Conservation (phyloP, 1,284 basidiomycete species). For the Rhodotorula glutinis region DNA sequence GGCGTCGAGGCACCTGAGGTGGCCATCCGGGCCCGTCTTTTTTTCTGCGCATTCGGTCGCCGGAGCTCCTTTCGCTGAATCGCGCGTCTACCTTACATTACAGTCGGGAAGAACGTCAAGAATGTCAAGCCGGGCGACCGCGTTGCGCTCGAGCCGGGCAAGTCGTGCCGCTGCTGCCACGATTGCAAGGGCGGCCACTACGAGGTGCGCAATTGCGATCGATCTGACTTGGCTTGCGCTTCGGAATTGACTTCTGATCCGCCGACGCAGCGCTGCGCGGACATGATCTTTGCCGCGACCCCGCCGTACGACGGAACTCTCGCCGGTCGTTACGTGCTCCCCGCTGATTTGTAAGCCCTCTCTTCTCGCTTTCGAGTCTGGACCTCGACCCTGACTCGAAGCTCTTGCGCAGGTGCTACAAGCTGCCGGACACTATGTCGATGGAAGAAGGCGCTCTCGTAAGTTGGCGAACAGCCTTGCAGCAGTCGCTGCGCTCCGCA, state of each 20-base stretch:
- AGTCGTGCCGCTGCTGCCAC: slow-evolving; percentile 55
- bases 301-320: slow-evolving; percentile 87
- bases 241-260: background rate
- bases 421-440: slow-evolving; percentile 66
- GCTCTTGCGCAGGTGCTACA: slow-evolving; percentile 70
- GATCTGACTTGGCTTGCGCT: too few species aligned
- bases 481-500: background rate
- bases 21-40: too few species aligned
- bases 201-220: slow-evolving; percentile 44
- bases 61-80: too few species aligned
- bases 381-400: slow-evolving; percentile 53
- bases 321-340: slow-evolving; percentile 57
- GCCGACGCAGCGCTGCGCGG: slow-evolving; percentile 58
- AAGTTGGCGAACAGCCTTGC: slow-evolving; percentile 28
- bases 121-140: slow-evolving; percentile 75
- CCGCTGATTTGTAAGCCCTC: slow-evolving; percentile 29
- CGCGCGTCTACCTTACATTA: too few species aligned
- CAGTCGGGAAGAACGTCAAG: slow-evolving; percentile 68
- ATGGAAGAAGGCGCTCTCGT: slow-evolving; percentile 83
- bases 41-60: too few species aligned
- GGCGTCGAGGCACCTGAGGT: too few species aligned
- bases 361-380: background rate
- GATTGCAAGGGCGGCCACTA: slow-evolving; percentile 55
- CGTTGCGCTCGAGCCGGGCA: slow-evolving; percentile 63
- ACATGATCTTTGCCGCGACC: slow-evolving; percentile 71